phyloP scores from a whole-genome alignment of 805 yeast species.

The Priceomyces castillae region DNA sequence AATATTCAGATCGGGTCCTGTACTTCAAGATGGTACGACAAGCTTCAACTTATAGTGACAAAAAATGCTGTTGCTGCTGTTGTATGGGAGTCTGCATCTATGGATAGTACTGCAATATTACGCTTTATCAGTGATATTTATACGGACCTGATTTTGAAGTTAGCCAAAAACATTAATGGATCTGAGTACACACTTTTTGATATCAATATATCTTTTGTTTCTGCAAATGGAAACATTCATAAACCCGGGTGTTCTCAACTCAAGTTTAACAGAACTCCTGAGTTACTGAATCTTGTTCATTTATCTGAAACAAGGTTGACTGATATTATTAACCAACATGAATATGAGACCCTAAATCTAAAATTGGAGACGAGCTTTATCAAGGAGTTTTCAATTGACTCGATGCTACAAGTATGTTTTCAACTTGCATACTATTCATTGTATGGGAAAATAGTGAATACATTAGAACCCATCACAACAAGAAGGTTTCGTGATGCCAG shows the following conservation, averaged over 20 bases:
- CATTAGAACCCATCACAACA: constrained; percentile 63
- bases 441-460: constrained; percentile 48
- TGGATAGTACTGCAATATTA: constrained; percentile 58
- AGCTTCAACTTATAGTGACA: constrained; percentile 52
- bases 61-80: constrained; percentile 57
- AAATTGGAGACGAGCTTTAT: constrained; percentile 36
- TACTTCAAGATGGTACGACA: constrained; percentile 60
- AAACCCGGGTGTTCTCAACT: constrained; percentile 35
- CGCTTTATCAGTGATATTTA: constrained; percentile 57
- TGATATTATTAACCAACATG: constrained; percentile 57
- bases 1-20: constrained; percentile 57
- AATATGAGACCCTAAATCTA: constrained; percentile 43
- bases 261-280: constrained; percentile 43
- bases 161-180: constrained; percentile 59
- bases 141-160: constrained; percentile 54
- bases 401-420: constrained; percentile 49
- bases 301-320: constrained; percentile 58
- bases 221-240: constrained; percentile 31
- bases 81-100: constrained; percentile 56
- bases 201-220: constrained; percentile 30
- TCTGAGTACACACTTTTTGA: constrained; percentile 54
- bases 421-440: constrained; percentile 55
- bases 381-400: constrained; percentile 47
- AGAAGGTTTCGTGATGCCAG: constrained; percentile 66
- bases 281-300: constrained; percentile 47